Percentiles rank a stretch among this genome's conserved stretches.
These are phyloP conservation scores for Candida yuanshanica DNA, from an alignment of 805 yeast species.

Conservation along the genomic window DNA sequence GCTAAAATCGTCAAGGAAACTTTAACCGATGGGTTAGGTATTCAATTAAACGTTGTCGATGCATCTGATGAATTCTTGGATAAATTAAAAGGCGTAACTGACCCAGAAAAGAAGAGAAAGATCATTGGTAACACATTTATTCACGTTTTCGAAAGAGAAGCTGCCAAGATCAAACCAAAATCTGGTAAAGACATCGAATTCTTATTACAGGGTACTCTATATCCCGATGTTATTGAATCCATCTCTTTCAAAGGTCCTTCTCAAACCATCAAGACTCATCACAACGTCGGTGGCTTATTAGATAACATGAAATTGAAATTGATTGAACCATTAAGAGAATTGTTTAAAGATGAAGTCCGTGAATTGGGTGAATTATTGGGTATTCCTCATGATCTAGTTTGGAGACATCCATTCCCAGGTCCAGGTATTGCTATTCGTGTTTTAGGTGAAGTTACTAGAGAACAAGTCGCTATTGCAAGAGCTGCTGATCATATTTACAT, in stretches of 20 bases:
- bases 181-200: constrained; percentile 88
- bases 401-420: constrained; percentile 99
- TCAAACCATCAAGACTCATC: constrained; percentile 98
- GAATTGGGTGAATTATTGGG: constrained; percentile 91
- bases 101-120: constrained; percentile 98
- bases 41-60: constrained; percentile 89
- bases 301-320: constrained; percentile 98
- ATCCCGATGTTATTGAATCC: constrained; percentile 98
- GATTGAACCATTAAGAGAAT: constrained; percentile 97
- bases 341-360: constrained; percentile 98
- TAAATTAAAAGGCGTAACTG: constrained; percentile 88
- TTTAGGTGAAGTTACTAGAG: constrained; percentile 91
- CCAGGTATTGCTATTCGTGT: constrained; percentile 99
- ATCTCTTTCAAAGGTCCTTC: constrained; percentile 99
- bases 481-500: constrained; percentile 95
- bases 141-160: constrained; percentile 94
- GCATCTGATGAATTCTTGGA: constrained; percentile 86
- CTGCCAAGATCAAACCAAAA: constrained; percentile 83
- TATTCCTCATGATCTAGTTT: constrained; percentile 92
- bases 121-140: constrained; percentile 97
- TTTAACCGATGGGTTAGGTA: constrained; percentile 87
- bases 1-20: constrained; percentile 85
- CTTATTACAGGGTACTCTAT: constrained; percentile 92
- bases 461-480: constrained; percentile 93
- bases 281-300: constrained; percentile 96